phyloP scores from a whole-genome alignment of 2,329 filamentous ascomycete genomes.

The Colletotrichum tropicale region DNA sequence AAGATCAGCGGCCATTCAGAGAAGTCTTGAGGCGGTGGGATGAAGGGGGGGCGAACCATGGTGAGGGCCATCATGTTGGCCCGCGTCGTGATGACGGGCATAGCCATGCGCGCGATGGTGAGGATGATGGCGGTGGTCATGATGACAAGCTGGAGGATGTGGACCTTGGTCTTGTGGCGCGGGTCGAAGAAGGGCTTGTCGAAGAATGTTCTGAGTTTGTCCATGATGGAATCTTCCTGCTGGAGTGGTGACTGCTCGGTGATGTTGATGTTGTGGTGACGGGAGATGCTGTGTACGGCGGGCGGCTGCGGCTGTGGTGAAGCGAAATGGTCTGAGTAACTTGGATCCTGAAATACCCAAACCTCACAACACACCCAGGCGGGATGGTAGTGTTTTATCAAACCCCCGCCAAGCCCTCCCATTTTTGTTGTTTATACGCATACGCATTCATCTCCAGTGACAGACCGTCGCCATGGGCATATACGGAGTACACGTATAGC shows the following conservation, averaged over 20 bases:
- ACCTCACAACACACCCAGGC: neutral
- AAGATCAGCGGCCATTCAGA: neutral
- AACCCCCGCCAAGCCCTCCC: neutral
- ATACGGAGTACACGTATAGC: neutral
- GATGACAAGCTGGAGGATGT: conserved; percentile 2
- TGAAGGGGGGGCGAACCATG: too few relatives aligned
- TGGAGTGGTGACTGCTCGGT: rapidly evolving
- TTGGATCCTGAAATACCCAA: neutral
- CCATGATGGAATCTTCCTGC: neutral
- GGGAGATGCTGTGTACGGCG: neutral
- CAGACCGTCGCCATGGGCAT: neutral
- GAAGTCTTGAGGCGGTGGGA: too few relatives aligned
- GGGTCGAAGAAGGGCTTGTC: conserved; percentile 9
- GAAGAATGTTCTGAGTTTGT: neutral
- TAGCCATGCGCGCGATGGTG: conserved; percentile 1
- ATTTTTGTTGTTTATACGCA: neutral
- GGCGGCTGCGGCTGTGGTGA: rapidly evolving
- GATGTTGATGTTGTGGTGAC: neutral
- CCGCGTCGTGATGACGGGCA: neutral
- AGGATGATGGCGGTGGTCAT: conserved; percentile 5
- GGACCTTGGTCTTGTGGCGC: conserved; percentile 13
- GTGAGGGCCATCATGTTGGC: conserved; percentile 18
- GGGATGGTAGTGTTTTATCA: neutral
- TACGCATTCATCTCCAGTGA: neutral
- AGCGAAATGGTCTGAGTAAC: neutral